phyloP scores from a whole-genome alignment of 192 early-diverging fungal species.

The Coemansia sp. region DNA sequence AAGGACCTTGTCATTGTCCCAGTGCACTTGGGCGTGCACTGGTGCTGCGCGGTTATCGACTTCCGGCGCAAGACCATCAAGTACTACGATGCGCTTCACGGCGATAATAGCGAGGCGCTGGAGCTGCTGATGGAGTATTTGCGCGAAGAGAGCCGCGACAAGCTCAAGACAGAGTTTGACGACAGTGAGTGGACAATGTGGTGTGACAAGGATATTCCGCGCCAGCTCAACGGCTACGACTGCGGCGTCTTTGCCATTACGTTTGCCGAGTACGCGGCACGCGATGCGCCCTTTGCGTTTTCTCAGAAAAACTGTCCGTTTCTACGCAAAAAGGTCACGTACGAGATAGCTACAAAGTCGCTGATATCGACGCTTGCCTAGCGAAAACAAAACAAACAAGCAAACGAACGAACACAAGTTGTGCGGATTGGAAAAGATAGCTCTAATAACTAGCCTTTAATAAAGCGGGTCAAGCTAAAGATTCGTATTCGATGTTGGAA shows the following conservation, averaged over 20 bases:
- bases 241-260: conserved; percentile 93
- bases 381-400: not conserved
- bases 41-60: conserved; percentile 71
- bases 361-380: conserved; percentile 18
- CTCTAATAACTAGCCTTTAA: too few relatives aligned
- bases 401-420: too few relatives aligned
- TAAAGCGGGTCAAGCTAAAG: too few relatives aligned
- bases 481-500: too few relatives aligned
- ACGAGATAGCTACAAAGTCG: conserved; percentile 67
- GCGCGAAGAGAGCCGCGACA: conserved; percentile 71
- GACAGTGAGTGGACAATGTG: conserved; percentile 65
- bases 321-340: conserved; percentile 72
- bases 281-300: conserved; percentile 70
- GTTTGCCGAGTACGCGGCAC: conserved; percentile 76
- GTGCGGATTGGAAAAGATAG: too few relatives aligned
- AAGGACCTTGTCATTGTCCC: conserved; percentile 82
- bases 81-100: conserved; percentile 84
- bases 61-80: conserved; percentile 63
- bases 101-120: conserved; percentile 61
- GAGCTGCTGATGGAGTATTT: conserved; percentile 64
- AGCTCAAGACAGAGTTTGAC: conserved; percentile 66
- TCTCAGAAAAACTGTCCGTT: conserved; percentile 72
- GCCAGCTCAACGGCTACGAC: conserved; percentile 87
- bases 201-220: conserved; percentile 75
- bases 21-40: conserved; percentile 79